Evolutionary conservation across 1,284 basidiomycete species (phyloP).

Genomic region (Cryptococcus sp.): DNA sequence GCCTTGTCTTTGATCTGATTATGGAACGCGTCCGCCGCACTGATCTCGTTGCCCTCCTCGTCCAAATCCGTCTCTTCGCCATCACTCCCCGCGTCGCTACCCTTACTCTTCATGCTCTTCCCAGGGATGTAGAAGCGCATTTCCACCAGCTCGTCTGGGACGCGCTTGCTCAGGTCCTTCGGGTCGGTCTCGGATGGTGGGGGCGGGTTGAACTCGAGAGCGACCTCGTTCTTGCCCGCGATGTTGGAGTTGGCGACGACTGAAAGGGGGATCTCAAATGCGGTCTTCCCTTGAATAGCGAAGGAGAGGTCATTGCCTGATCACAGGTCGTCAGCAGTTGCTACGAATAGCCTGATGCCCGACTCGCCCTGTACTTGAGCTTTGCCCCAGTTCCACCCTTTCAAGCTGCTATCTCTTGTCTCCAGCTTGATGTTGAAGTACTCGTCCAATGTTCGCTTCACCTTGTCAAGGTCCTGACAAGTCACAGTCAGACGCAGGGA

Average conservation of each 20-base stretch:
- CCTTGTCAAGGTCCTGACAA: slow-evolving; percentile 76
- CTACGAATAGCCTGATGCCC: neutral
- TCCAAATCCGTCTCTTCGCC: slow-evolving; percentile 59
- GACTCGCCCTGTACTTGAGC: slow-evolving; percentile 85
- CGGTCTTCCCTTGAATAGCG: slow-evolving; percentile 82
- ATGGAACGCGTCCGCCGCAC: slow-evolving; percentile 94
- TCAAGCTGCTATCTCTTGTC: slow-evolving; percentile 80
- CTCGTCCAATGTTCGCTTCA: slow-evolving; percentile 74
- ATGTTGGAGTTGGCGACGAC: slow-evolving; percentile 97
- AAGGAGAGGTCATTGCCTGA: slow-evolving; percentile 87
- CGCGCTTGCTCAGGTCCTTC: slow-evolving; percentile 55
- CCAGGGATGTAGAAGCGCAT: slow-evolving; percentile 97
- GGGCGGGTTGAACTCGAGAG: slow-evolving; percentile 81
- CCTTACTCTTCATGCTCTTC: slow-evolving; percentile 55
- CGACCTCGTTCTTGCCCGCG: slow-evolving; percentile 94
- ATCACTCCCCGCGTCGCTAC: slow-evolving; percentile 69
- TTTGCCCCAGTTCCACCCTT: slow-evolving; percentile 99
- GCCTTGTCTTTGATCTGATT: slow-evolving; percentile 96
- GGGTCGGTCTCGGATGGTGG: slow-evolving; percentile 51
- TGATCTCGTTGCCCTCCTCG: slow-evolving; percentile 61
- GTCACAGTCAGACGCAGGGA: neutral
- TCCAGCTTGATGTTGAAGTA: slow-evolving; percentile 85
- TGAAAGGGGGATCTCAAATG: slow-evolving; percentile 87
- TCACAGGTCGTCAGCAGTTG: neutral
- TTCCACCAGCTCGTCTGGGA: slow-evolving; percentile 84